Evolutionary conservation across 192 early-diverging fungal species (phyloP).

Genomic region (Phlyctochytrium planicorne): DNA sequence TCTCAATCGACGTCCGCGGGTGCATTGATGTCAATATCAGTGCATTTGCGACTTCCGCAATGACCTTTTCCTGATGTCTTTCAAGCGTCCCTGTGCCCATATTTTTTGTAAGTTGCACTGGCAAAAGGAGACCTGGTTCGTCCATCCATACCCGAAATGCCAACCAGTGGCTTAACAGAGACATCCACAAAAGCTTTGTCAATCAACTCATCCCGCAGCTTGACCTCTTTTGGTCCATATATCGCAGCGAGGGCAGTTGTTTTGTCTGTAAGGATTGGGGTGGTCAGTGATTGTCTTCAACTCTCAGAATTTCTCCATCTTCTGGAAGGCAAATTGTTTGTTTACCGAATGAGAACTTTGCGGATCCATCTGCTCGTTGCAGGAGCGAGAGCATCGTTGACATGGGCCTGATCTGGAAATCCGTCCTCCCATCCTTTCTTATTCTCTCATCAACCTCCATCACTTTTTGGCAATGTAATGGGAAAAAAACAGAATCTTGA

Average conservation of each 20-base stretch:
- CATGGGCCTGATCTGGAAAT: conserved; percentile 67
- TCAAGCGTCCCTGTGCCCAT: conserved; percentile 69
- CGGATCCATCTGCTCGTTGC: conserved; percentile 81
- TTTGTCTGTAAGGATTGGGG: not conserved
- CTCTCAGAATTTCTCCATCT: not conserved
- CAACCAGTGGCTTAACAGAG: conserved; percentile 66
- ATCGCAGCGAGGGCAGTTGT: conserved; percentile 70
- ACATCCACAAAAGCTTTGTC: conserved; percentile 87
- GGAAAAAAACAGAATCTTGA: no score
- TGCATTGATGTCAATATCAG: conserved; percentile 75
- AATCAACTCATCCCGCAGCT: conserved; percentile 81
- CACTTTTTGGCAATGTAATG: no score
- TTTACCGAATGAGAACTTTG: conserved; percentile 74
- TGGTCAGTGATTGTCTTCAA: not conserved
- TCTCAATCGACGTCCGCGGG: conserved; percentile 83
- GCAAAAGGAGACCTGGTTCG: not conserved
- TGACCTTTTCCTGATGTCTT: conserved; percentile 64
- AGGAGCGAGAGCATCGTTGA: conserved; percentile 67
- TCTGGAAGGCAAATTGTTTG: not conserved
- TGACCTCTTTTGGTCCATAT: conserved; percentile 85
- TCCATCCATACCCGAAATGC: conserved; percentile 47
- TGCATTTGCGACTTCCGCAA: conserved; percentile 75
- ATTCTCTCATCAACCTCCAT: no score
- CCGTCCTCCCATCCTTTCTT: not conserved
- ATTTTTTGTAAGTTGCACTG: no score